phyloP scores from a whole-genome alignment of 2,329 filamentous ascomycete species.

The Huntiella decipiens region DNA sequence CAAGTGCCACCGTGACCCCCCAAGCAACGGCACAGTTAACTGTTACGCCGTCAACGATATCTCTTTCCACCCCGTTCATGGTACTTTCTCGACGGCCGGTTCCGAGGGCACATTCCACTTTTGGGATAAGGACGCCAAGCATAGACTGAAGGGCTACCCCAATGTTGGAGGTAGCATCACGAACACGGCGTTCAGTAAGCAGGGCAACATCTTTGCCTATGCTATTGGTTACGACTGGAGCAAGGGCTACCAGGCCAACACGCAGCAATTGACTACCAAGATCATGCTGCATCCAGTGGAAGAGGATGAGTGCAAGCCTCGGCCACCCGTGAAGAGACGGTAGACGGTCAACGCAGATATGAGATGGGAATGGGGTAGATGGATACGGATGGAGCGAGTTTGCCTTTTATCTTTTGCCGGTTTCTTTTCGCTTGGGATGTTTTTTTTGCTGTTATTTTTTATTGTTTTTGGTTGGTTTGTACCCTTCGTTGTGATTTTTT shows the following conservation, averaged over 20 bases:
- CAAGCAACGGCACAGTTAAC: constrained; percentile 57
- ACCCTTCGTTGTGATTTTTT: constrained; percentile 2
- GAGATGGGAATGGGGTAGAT: background rate
- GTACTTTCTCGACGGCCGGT: constrained; percentile 95
- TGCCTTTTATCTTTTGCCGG: background rate
- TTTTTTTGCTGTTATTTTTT: background rate
- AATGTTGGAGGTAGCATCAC: constrained; percentile 73
- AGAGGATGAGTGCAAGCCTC: constrained; percentile 41
- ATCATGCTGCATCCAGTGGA: constrained; percentile 67
- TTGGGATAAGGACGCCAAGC: constrained; percentile 87
- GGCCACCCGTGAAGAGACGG: constrained; percentile 40
- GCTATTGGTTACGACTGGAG: constrained; percentile 96
- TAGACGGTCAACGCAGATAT: constrained; percentile 17
- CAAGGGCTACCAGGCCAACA: constrained; percentile 84
- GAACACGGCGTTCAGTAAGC: constrained; percentile 76
- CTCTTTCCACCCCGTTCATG: constrained; percentile 88
- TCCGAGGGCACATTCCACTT: constrained; percentile 93
- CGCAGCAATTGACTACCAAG: constrained; percentile 52
- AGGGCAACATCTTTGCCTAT: constrained; percentile 69
- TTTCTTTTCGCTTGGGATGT: background rate
- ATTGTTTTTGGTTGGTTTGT: background rate
- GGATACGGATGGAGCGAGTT: background rate
- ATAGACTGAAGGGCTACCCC: constrained; percentile 76
- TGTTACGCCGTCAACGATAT: constrained; percentile 95
- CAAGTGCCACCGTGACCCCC: constrained; percentile 86